These are phyloP conservation scores for Rhizopus arrhizus DNA, from an alignment of 371 early-diverging fungal species.

Conservation along the genomic window DNA sequence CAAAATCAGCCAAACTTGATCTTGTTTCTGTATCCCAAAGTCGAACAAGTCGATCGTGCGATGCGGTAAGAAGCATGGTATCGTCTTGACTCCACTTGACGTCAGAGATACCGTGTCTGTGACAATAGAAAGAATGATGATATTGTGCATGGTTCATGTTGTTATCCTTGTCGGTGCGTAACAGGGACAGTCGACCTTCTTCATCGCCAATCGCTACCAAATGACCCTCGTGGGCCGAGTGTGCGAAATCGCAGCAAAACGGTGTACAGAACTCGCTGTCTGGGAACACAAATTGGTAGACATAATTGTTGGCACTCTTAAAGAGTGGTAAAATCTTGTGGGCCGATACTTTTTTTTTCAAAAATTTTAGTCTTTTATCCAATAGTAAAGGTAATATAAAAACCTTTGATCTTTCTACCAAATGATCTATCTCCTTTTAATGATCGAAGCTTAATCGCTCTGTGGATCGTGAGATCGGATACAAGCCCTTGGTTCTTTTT, in stretches of 20 bases:
- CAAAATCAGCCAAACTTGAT: constrained; percentile 43
- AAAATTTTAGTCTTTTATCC: too few relatives aligned
- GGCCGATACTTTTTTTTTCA: neutral
- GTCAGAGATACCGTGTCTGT: constrained; percentile 63
- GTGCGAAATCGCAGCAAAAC: constrained; percentile 16
- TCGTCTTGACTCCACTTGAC: constrained; percentile 63
- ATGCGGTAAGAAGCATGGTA: constrained; percentile 53
- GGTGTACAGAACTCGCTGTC: constrained; percentile 27
- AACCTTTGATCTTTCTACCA: neutral
- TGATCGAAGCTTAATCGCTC: neutral
- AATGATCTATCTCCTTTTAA: neutral
- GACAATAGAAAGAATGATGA: constrained; percentile 26
- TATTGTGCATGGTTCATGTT: constrained; percentile 30
- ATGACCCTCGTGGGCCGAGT: constrained; percentile 38
- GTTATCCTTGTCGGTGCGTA: constrained; percentile 55
- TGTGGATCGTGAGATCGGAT: too few relatives aligned
- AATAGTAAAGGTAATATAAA: too few relatives aligned
- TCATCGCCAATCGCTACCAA: constrained; percentile 69
- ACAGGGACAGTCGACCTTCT: constrained; percentile 55
- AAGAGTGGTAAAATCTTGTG: constrained; percentile 14
- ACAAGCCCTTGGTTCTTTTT: too few relatives aligned
- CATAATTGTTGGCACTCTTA: constrained; percentile 7
- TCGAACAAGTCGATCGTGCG: constrained; percentile 59
- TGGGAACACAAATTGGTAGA: constrained; percentile 26
- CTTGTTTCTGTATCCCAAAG: constrained; percentile 67